Evolutionary conservation across 2,329 filamentous ascomycete genomes (phyloP), one percentile per base, ranked within the genome.

Genomic region (Daldinia sp.): DNA sequence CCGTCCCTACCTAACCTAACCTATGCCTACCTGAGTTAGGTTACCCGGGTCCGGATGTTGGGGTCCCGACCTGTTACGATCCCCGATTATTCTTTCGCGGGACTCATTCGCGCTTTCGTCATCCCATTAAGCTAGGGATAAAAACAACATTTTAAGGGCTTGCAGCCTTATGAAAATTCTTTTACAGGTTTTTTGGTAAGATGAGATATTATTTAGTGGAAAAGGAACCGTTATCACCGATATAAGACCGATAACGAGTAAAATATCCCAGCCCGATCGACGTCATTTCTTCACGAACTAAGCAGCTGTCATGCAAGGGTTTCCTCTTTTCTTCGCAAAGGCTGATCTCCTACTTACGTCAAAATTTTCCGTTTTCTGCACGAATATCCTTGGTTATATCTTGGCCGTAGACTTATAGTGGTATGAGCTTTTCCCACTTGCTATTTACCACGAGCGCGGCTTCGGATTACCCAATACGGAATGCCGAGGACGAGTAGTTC

Each of bases 161-260:
- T 50, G 26, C 6, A 50, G 26, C 46, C 46, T n/a, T 50, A 30
- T 50, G 26, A 50, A 50, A 50, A 50, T 50, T 50, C 23, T 18
- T 50, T 13, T 50, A 4, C 46, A 50, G 6, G 26, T 28, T 50
- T 50, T 42, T 50, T 28, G 26, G 46, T 50, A n/a, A 30, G 26
- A 50, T n/a, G 46, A 30, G 26, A 50, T 30, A n/a, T 30, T 50
- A 28, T 4, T 28, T 30, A 2, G 6, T 13, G 13, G 26, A n/a
- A 42, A 50, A 30, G 26, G 15, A 61, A 33, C 30, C 10, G 37
- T 44, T 66, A 69, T 54, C 67, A 63, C 71, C 71, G 71, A 73
- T 72, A 69, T 73, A 73, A 68, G 67, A 62, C 71, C 71, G 71
- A 50, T 63, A 66, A 51, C n/a, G 63, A 68, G 54, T 13, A 30